phyloP scores from a whole-genome alignment of 768 basidiomycete species.

The Lactifluus pinguis region DNA sequence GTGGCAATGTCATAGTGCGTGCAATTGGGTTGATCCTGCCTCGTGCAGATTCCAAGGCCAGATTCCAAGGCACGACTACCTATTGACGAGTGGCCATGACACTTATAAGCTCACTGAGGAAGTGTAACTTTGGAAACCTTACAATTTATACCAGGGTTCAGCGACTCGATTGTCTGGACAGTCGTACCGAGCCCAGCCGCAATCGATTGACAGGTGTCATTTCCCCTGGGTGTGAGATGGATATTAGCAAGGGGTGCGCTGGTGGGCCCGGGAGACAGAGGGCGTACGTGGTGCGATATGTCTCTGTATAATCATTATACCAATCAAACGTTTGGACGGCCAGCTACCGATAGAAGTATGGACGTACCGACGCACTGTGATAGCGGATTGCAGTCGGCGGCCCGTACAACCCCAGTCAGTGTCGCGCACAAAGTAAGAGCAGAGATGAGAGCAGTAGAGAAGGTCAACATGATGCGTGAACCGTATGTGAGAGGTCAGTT shows the following conservation, averaged over 20 bases:
- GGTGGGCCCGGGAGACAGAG: neutral
- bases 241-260: neutral
- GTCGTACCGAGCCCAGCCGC: neutral
- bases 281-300: neutral
- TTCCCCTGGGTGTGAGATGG: neutral
- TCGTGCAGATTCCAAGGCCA: neutral
- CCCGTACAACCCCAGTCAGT: conserved; percentile 1
- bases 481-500: neutral
- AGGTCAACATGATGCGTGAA: neutral
- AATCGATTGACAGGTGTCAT: neutral
- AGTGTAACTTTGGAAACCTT: neutral
- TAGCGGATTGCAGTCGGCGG: neutral
- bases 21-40: neutral
- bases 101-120: neutral
- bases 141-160: conserved; percentile 9
- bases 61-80: neutral
- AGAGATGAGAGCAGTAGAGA: neutral
- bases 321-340: neutral
- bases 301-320: neutral
- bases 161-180: neutral
- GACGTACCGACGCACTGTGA: neutral
- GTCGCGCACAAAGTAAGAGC: neutral
- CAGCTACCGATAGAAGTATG: neutral
- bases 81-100: neutral
- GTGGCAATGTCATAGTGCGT: conserved; percentile 13